A percentile compares a stretch with the other conserved stretches of the same genome.
Conservation (phyloP, 1,284 basidiomycete genomes). For the Boletus subluridellus region DNA sequence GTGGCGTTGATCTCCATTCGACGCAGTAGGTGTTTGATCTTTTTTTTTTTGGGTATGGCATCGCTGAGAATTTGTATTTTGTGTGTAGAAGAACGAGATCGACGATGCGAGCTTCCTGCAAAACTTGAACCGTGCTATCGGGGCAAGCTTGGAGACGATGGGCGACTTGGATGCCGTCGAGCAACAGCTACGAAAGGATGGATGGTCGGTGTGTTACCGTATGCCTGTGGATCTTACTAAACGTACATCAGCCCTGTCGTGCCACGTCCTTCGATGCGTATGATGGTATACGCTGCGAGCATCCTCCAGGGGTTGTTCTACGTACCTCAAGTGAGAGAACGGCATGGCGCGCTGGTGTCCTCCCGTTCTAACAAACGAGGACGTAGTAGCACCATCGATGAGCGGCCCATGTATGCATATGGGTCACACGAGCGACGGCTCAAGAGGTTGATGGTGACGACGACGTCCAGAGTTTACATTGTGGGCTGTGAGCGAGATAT, state of each 20-base stretch:
- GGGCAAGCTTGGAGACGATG: slow-evolving; percentile 53
- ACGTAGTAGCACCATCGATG: slow-evolving; percentile 25
- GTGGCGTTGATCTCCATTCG: too few species aligned
- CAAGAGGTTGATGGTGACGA: neutral
- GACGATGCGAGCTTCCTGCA: slow-evolving; percentile 50
- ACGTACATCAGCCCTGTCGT: slow-evolving; percentile 53
- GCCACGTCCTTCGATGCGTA: slow-evolving; percentile 52
- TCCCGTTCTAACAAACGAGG: slow-evolving; percentile 23
- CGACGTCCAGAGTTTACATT: slow-evolving; percentile 40
- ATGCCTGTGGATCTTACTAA: neutral
- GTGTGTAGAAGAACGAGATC: slow-evolving; percentile 30
- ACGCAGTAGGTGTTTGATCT: too few species aligned
- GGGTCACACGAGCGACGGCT: neutral
- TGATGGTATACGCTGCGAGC: slow-evolving; percentile 55
- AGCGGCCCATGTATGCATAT: slow-evolving; percentile 36
- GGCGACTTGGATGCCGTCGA: slow-evolving; percentile 40
- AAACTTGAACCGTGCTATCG: slow-evolving; percentile 60
- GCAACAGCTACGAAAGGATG: slow-evolving; percentile 52
- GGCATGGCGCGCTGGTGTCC: slow-evolving; percentile 49
- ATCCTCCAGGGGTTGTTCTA: slow-evolving; percentile 62
- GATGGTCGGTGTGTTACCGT: slow-evolving; percentile 43
- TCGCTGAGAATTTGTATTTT: too few species aligned
- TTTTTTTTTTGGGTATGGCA: too few species aligned
- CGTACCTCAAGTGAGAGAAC: slow-evolving; percentile 61
- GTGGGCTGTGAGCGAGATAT: slow-evolving; percentile 58